Evolutionary conservation across 164 flowering plant genomes (phyloP).

Genomic region (Chimonanthus salicifolius): DNA sequence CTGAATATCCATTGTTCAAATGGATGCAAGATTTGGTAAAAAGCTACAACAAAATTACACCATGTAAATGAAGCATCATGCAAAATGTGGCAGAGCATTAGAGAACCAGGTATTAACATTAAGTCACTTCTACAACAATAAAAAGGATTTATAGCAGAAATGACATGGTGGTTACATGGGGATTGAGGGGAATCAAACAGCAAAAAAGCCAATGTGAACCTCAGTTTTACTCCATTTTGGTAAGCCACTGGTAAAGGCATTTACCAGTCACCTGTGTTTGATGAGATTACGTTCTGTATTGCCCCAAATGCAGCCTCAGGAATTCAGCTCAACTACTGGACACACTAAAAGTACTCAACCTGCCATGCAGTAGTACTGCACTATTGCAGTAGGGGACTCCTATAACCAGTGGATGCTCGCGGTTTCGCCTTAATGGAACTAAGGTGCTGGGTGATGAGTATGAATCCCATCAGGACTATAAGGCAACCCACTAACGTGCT

Average conservation of each 20-base stretch:
- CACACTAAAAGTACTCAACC: too few relatives aligned
- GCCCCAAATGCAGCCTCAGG: not conserved
- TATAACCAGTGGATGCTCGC: slow-evolving; percentile 45
- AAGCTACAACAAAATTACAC: too few relatives aligned
- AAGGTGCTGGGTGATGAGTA: slow-evolving; percentile 80
- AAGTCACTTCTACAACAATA: too few relatives aligned
- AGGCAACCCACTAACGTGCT: slow-evolving; percentile 96
- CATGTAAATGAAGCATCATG: too few relatives aligned
- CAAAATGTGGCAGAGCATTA: too few relatives aligned
- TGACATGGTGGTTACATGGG: too few relatives aligned
- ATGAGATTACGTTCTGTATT: not conserved
- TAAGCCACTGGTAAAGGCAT: not conserved
- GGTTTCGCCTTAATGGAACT: slow-evolving; percentile 81
- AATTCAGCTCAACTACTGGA: not conserved
- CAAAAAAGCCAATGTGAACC: too few relatives aligned
- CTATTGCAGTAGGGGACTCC: slow-evolving; percentile 3
- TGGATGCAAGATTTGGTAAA: too few relatives aligned
- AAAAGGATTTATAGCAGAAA: too few relatives aligned
- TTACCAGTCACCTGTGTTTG: not conserved
- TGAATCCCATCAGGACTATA: slow-evolving; percentile 83
- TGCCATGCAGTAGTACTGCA: not conserved
- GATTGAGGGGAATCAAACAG: too few relatives aligned
- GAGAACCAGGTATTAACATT: too few relatives aligned
- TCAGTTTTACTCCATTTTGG: not conserved
- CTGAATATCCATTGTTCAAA: too few relatives aligned